These are phyloP conservation scores for Arxiozyma bovina DNA, from an alignment of 1,139 yeast genomes.

Conservation along the genomic window DNA sequence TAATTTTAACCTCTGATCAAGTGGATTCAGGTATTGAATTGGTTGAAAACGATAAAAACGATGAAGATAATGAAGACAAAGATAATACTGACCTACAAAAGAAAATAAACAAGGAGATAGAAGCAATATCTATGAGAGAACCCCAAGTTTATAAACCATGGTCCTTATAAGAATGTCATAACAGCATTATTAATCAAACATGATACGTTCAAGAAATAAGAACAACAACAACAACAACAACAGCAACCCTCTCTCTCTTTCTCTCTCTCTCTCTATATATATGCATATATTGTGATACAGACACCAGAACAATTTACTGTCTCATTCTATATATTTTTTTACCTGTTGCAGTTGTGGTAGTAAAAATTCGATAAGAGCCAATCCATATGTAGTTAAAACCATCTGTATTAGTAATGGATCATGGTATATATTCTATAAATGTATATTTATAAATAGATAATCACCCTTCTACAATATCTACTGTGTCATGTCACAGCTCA, in stretches of 20 bases:
- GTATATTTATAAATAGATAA: not conserved
- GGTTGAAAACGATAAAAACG: constrained; percentile 21
- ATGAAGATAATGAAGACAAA: constrained; percentile 13
- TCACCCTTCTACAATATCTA: not conserved
- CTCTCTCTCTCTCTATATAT: no score
- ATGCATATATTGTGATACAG: not conserved
- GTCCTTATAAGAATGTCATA: constrained; percentile 21
- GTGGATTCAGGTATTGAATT: constrained; percentile 26
- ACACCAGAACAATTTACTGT: not conserved
- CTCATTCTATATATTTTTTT: no score
- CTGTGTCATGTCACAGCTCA: not conserved
- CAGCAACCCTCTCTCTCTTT: no score
- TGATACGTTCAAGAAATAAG: not conserved
- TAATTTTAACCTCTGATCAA: constrained; percentile 26
- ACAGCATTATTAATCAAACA: not conserved
- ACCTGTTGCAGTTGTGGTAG: not conserved
- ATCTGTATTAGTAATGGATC: not conserved
- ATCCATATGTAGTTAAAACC: not conserved
- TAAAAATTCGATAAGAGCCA: not conserved
- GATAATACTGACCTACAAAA: constrained; percentile 15
- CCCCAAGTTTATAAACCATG: constrained; percentile 28
- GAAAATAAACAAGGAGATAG: constrained; percentile 20
- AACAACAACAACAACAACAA: not conserved
- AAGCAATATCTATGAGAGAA: constrained; percentile 24
- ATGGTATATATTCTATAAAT: not conserved